Percentiles rank a stretch among this genome's conserved stretches.
These are phyloP conservation scores for Smallanthus sonchifolius DNA, from an alignment of 129 eudicot genomes.

Conservation along the genomic window DNA sequence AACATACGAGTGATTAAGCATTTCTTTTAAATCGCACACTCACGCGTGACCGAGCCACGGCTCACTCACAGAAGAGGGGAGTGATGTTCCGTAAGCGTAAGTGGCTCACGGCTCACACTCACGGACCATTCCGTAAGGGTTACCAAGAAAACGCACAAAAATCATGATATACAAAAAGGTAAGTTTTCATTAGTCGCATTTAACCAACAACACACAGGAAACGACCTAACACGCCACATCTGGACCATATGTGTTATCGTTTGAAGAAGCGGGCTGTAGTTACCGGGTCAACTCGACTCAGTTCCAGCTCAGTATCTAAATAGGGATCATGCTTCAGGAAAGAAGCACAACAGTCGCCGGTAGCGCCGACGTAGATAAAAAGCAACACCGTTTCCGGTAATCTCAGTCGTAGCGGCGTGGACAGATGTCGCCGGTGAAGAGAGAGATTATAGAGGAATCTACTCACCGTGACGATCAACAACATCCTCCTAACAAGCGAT, in stretches of 20 bases:
- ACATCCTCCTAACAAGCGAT: slow-evolving; percentile 56
- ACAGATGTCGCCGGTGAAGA: slow-evolving; percentile 50
- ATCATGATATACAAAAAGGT: no score
- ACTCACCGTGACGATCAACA: slow-evolving; percentile 36
- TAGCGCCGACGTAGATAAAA: neutral
- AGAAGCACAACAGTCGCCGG: neutral
- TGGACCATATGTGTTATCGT: slow-evolving; percentile 8
- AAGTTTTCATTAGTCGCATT: no score
- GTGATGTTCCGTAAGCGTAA: no score
- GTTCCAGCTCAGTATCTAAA: slow-evolving; percentile 4
- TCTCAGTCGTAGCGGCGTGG: slow-evolving; percentile 15
- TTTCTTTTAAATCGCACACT: no score
- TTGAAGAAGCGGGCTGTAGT: slow-evolving; percentile 3
- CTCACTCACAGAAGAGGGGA: no score
- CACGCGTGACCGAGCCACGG: no score
- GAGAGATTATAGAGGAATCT: slow-evolving; percentile 37
- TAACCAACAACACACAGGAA: no score
- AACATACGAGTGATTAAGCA: no score
- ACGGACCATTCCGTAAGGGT: no score
- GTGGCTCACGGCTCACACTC: no score
- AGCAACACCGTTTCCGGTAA: slow-evolving; percentile 17
- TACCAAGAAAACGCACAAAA: no score
- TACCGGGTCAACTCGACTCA: slow-evolving; percentile 32
- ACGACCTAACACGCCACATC: no score
- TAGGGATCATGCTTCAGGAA: slow-evolving; percentile 9